Evolutionary conservation across 192 early-diverging fungal genomes (phyloP).

Genomic region (Piromyces finnis): DNA sequence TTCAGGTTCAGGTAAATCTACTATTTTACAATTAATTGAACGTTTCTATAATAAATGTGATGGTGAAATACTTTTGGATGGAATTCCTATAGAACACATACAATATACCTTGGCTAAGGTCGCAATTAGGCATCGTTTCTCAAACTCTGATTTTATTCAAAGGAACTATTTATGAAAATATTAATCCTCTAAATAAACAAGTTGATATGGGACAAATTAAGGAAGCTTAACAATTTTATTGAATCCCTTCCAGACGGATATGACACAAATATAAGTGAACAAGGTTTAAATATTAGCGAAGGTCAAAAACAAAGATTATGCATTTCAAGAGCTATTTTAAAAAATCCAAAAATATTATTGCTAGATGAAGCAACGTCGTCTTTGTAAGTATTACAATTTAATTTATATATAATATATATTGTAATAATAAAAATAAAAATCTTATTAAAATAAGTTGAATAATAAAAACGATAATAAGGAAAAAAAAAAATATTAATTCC

Average conservation of each 20-base stretch:
- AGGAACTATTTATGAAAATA: conserved; percentile 55
- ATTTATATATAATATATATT: too few species aligned
- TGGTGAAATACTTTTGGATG: conserved; percentile 53
- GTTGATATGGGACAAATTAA: conserved; percentile 27
- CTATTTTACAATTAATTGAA: conserved; percentile 66
- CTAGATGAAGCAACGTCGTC: too few species aligned
- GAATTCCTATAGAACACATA: conserved; percentile 47
- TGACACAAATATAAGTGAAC: too few species aligned
- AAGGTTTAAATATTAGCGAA: too few species aligned
- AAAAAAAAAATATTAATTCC: too few species aligned
- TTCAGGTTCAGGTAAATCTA: conserved; percentile 75
- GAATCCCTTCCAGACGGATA: conserved; percentile 20
- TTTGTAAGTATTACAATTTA: too few species aligned
- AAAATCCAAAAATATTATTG: too few species aligned
- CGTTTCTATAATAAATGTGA: conserved; percentile 57
- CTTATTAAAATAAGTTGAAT: too few species aligned
- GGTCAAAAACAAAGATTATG: too few species aligned
- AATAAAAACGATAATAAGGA: too few species aligned
- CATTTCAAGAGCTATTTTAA: too few species aligned
- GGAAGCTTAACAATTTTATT: conserved; percentile 35
- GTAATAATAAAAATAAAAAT: too few species aligned
- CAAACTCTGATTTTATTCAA: conserved; percentile 75
- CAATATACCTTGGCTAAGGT: conserved; percentile 67
- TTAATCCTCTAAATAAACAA: neutral
- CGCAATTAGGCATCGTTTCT: conserved; percentile 71